Percentiles rank a stretch among this genome's conserved stretches.
Conservation (phyloP, 2,329 filamentous ascomycete species). For the Lasiodiplodia sp. region DNA sequence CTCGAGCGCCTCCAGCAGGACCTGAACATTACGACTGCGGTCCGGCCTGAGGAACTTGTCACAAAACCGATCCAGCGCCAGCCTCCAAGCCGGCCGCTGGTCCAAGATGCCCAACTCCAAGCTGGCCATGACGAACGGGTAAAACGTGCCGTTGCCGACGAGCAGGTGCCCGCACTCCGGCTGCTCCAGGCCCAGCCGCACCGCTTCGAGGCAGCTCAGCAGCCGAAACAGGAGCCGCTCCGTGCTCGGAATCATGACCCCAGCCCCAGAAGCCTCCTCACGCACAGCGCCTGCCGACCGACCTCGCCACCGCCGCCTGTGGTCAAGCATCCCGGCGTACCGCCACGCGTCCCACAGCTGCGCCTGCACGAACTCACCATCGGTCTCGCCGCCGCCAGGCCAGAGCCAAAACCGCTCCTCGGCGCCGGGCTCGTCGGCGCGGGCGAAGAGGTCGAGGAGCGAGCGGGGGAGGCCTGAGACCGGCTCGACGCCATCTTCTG, state of each 20-base stretch:
- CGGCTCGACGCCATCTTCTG: neutral
- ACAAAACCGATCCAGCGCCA: neutral
- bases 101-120: neutral
- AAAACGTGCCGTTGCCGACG: neutral
- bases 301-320: neutral
- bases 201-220: neutral
- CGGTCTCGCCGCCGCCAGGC: neutral
- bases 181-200: neutral
- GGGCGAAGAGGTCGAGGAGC: neutral
- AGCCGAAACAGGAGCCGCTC: neutral
- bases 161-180: neutral
- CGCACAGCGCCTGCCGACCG: no score
- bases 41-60: neutral
- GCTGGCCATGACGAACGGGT: neutral
- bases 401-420: neutral
- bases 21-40: neutral
- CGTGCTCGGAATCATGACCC: neutral
- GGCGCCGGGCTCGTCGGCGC: neutral
- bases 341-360: slow-evolving; percentile 5
- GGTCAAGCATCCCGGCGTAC: neutral
- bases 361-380: neutral
- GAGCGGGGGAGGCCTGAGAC: neutral
- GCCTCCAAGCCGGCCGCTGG: neutral
- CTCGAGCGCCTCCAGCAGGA: neutral
- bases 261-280: no score